These are phyloP conservation scores for Ilyonectria sp. DNA, from an alignment of 2,329 filamentous ascomycete genomes.

Conservation along the genomic window DNA sequence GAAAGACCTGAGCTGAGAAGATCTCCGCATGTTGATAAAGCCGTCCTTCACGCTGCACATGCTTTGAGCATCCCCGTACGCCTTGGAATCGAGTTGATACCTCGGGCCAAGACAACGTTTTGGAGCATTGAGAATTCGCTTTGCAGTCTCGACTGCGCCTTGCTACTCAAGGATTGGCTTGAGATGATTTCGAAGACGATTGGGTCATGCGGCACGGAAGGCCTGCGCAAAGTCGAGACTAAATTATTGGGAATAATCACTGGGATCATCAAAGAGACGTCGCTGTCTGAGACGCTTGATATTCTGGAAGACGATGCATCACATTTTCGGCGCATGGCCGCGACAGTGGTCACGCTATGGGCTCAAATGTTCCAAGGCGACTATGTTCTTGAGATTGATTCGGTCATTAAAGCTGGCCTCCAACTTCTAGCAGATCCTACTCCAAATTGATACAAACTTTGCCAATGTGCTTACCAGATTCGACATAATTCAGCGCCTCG, in stretches of 20 bases:
- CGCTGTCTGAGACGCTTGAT: not conserved
- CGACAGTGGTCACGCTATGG: constrained; percentile 6
- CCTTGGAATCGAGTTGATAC: not conserved
- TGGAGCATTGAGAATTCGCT: constrained; percentile 15
- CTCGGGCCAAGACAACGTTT: not conserved
- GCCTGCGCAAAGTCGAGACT: not conserved
- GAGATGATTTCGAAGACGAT: not conserved
- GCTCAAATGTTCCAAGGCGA: constrained; percentile 1
- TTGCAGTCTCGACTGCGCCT: constrained; percentile 12
- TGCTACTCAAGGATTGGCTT: constrained; percentile 11
- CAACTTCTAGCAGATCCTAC: not conserved
- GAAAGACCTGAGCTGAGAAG: too few relatives aligned
- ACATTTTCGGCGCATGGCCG: not conserved
- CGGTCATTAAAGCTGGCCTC: not conserved
- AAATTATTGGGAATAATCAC: constrained; percentile 1
- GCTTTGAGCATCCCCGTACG: constrained; percentile 9
- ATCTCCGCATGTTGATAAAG: not conserved
- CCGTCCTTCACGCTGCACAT: constrained; percentile 4
- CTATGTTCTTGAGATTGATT: constrained; percentile 10
- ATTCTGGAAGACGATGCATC: constrained; percentile 1
- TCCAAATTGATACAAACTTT: constrained; percentile 17
- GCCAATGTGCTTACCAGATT: constrained; percentile 11
- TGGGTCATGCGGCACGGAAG: not conserved
- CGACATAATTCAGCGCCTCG: not conserved
- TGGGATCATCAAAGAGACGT: constrained; percentile 1